Conservation (phyloP, 805 yeast genomes). For the Hanseniaspora occidentalis region DNA sequence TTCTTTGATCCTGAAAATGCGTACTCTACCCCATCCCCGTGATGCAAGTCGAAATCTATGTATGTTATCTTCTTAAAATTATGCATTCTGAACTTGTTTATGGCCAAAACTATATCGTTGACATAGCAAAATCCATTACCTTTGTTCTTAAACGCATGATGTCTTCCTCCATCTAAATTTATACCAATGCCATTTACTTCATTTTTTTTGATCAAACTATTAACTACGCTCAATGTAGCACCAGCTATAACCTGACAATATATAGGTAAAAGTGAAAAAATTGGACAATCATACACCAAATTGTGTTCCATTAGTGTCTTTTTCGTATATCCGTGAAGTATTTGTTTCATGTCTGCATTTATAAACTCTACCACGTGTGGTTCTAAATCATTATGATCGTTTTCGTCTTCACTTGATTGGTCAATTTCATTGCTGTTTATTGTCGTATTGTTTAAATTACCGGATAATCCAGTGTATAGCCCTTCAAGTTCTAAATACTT, state of each 20-base stretch:
- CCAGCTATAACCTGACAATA: constrained; percentile 43
- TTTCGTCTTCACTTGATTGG: constrained; percentile 3
- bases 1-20: constrained; percentile 46
- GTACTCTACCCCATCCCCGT: constrained; percentile 67
- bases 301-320: constrained; percentile 30
- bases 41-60: constrained; percentile 64
- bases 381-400: constrained; percentile 2
- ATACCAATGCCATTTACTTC: constrained; percentile 31
- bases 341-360: not conserved
- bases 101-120: constrained; percentile 53
- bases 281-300: constrained; percentile 49
- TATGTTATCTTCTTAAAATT: constrained; percentile 39
- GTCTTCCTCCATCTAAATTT: constrained; percentile 76
- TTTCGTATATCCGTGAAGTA: constrained; percentile 4
- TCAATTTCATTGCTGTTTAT: constrained; percentile 5
- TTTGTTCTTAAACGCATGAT: constrained; percentile 41
- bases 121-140: constrained; percentile 68
- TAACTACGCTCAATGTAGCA: constrained; percentile 41
- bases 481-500: not conserved
- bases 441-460: not conserved
- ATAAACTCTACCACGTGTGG: not conserved
- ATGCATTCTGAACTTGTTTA: constrained; percentile 35
- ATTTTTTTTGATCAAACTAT: constrained; percentile 17
- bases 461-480: too few species aligned
- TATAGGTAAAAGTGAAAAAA: constrained; percentile 39